Evolutionary conservation across 768 basidiomycete species (phyloP), one percentile per base, ranked within the genome.

Genomic region (Mycena latifolia): DNA sequence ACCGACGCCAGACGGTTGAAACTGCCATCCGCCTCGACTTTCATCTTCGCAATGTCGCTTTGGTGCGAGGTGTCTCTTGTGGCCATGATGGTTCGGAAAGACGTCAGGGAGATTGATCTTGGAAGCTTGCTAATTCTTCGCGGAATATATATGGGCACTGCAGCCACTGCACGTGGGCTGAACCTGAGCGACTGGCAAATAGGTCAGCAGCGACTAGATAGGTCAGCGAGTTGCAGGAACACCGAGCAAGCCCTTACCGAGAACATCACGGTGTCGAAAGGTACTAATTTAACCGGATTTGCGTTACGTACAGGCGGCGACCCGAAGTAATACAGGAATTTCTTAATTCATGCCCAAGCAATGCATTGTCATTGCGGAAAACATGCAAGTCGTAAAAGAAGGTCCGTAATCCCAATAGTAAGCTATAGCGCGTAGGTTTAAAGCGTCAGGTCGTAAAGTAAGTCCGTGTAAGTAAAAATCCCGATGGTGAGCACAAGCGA

Each of bases 1-100:
- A 76, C 66, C 41, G 84, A 74, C n/a, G 79, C 70, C 12, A 79
- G 78, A 22, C 88, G 75, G 45, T 86, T 82, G 81, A 89, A 92
- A 10, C 82, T 79, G 3, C 90, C 90, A 52, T 89, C 86, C 1
- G 77, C 51, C 50, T 77, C 76, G 2, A 80, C 77, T 70, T 78
- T 76, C 72, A 79, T 79, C 63, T 81, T 84, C 27, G 79, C 76
- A 45, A 88, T 84, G 62, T 85, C 87, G 8, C 77, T 67, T 45
- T 75, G 77, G 31, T 66, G 65, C 2, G 65, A 61, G 0, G 59
- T 57, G 35, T 64, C 62, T 47, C 61, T 57, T 25, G 65, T 15
- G 45, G 60, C 56, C 48, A 53, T 58, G 17, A 31, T 54, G 33
- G 25, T 56, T 27, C 45, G 52, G 22, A 14, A 20, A 24, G 18